Evolutionary conservation across 352 stramenopile genomes (phyloP), one percentile per base, ranked within the genome.

Genomic region (Pythium apleroticum): DNA sequence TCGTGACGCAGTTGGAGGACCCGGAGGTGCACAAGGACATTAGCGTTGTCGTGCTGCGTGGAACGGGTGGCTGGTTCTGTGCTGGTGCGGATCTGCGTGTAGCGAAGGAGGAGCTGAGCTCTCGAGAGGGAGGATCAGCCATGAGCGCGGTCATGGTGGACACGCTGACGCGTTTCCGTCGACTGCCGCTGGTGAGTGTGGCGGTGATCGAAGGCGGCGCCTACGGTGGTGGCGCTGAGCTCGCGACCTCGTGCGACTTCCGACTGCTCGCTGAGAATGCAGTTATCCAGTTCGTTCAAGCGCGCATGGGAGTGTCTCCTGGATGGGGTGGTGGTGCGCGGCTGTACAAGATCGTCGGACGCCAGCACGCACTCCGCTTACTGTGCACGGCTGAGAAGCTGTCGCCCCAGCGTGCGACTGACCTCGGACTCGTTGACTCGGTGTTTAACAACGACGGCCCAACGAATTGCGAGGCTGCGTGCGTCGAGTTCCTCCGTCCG

Each of bases 211-310:
- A 96, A 65, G 90, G 90, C 8, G 78, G 81, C 10, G 90, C 90
- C 6, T 89, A 91, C 52, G 88, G 90, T 15, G 90, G 90, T 12
- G 90, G 90, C 9, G 88, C 90, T 0, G 90, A 97, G 65, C 70
- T 97, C 15, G 72, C 76, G 0, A 96, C 86, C 7, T 77, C 81
- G 1, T 96, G 87, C 56, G 88, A 97, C 68, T 96, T 94, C 46
- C 81, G 90, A 0, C 37, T 96, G 14, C 63, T 95, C 2, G 75
- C 77, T 14, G 22, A 60, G 11, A 83, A 77, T 20, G 82, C 88
- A 0, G 74, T 88, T 0, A 89, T 97, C 50, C 86, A 91, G 60
- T 97, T 97, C 57, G 84, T 97, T 10, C 88, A 95, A 66, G 70
- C 76, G 0, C 69, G 75, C 30, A 95, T 97, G 83, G 90, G 88